These are phyloP conservation scores for Herpetomonas samuelpessoai DNA, from an alignment of 208 protist species.

Conservation along the genomic window DNA sequence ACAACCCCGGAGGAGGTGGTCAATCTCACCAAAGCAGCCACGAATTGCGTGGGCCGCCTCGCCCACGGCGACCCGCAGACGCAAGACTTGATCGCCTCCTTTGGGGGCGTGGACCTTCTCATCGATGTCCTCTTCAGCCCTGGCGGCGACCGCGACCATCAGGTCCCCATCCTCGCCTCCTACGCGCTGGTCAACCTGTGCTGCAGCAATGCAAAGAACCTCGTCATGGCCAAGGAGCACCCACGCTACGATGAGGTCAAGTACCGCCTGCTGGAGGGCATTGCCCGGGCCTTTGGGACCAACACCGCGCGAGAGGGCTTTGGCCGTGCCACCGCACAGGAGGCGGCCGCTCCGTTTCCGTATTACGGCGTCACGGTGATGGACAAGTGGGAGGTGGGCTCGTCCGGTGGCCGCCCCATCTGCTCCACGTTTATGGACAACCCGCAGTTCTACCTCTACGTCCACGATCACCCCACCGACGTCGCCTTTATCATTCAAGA, in stretches of 20 bases:
- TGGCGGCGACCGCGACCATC: constrained; percentile 80
- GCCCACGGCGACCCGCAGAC: constrained; percentile 79
- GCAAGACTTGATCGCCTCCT: constrained; percentile 71
- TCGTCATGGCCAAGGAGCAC: constrained; percentile 66
- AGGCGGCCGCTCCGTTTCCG: constrained; percentile 65
- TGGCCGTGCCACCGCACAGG: constrained; percentile 78
- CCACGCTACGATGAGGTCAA: constrained; percentile 81
- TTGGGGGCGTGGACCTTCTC: constrained; percentile 81
- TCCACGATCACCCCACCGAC: constrained; percentile 53
- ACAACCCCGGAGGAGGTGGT: constrained; percentile 85
- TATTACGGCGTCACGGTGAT: constrained; percentile 89
- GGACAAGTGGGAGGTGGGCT: constrained; percentile 71
- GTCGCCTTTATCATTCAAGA: constrained; percentile 90
- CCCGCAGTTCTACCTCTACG: constrained; percentile 86
- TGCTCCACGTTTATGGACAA: constrained; percentile 93
- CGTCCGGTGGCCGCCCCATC: constrained; percentile 81
- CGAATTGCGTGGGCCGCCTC: constrained; percentile 84
- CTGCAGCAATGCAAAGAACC: constrained; percentile 80
- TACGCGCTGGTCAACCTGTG: constrained; percentile 90
- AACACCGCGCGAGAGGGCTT: constrained; percentile 83
- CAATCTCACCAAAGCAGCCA: constrained; percentile 83
- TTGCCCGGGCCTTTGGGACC: constrained; percentile 82
- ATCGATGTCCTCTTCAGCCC: constrained; percentile 86
- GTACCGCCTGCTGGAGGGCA: constrained; percentile 84
- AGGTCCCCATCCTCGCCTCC: constrained; percentile 87